A percentile compares a stretch with the other conserved stretches of the same genome.
Conservation (phyloP, 139 green algal genomes). For the Tetradesmus obliquus region DNA sequence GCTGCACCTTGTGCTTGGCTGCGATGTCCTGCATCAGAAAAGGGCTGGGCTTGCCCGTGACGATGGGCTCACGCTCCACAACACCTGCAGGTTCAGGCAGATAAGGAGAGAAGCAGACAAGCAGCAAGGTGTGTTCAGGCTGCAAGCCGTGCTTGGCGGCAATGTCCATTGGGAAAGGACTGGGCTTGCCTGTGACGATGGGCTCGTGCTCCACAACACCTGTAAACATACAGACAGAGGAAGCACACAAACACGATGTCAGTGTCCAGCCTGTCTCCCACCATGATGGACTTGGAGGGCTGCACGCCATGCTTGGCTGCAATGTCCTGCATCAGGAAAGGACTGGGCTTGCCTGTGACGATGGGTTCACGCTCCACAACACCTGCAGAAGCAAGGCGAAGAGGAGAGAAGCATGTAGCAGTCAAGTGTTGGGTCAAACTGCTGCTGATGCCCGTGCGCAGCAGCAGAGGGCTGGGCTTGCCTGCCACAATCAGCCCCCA, state of each 20-base stretch:
- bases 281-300: conserved; percentile 93
- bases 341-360: conserved; percentile 91
- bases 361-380: conserved; percentile 30
- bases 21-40: conserved; percentile 96
- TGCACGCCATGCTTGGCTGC: conserved; percentile 65
- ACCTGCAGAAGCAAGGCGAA: not conserved
- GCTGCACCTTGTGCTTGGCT: conserved; percentile 63
- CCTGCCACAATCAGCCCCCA: not conserved
- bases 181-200: not conserved
- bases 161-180: no score
- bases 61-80: conserved; percentile 35
- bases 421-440: not conserved
- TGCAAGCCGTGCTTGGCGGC: conserved; percentile 44
- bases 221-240: no score
- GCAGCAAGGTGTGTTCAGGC: not conserved
- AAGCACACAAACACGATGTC: not conserved
- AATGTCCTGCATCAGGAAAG: conserved; percentile 96
- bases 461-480: not conserved
- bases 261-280: not conserved
- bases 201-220: no score
- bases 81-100: not conserved
- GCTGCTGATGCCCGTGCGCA: not conserved
- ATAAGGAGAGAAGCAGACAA: not conserved
- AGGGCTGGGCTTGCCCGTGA: conserved; percentile 92
- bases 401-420: not conserved